Percentiles rank a stretch among this genome's conserved stretches.
Evolutionary conservation across 108 stramenopile genomes (phyloP).

Genomic region (Aurantiochytrium sp.): DNA sequence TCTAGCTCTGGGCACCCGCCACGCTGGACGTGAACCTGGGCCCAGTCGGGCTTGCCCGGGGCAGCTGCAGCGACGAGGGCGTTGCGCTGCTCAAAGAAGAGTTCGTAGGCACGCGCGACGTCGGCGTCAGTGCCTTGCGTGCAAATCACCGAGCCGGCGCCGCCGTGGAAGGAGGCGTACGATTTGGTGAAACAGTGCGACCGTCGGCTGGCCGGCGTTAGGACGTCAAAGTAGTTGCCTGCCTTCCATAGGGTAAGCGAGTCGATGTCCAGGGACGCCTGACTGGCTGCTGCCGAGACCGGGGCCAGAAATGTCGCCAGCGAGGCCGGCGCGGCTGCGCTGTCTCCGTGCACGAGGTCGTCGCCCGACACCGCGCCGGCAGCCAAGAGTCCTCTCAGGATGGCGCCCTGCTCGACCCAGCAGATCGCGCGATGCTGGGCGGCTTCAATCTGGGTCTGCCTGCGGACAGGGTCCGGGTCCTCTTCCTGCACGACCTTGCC

Average conservation of each 20-base stretch:
- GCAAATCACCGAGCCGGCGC: conserved; percentile 79
- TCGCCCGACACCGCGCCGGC: background rate
- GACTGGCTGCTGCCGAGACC: too few relatives aligned
- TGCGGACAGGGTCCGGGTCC: too few relatives aligned
- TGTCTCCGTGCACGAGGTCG: background rate
- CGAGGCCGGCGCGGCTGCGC: too few relatives aligned
- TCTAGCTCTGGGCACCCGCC: background rate
- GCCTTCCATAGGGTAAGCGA: background rate
- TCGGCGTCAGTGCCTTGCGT: background rate
- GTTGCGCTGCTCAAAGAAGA: background rate
- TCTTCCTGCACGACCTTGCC: too few relatives aligned
- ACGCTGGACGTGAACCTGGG: background rate
- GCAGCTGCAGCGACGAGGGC: background rate
- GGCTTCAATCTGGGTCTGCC: background rate
- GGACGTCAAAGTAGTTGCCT: conserved; percentile 71
- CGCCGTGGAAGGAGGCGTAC: conserved; percentile 71
- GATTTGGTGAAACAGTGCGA: conserved; percentile 75
- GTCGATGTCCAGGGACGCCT: too few relatives aligned
- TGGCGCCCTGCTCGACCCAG: background rate
- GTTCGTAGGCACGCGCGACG: background rate
- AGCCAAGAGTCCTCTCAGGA: background rate
- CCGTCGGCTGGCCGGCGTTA: conserved; percentile 51
- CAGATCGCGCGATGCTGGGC: background rate
- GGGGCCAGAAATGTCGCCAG: too few relatives aligned
- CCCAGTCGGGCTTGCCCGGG: background rate